Conservation (phyloP, 768 basidiomycete genomes). For the Nidularia pulvinata region DNA sequence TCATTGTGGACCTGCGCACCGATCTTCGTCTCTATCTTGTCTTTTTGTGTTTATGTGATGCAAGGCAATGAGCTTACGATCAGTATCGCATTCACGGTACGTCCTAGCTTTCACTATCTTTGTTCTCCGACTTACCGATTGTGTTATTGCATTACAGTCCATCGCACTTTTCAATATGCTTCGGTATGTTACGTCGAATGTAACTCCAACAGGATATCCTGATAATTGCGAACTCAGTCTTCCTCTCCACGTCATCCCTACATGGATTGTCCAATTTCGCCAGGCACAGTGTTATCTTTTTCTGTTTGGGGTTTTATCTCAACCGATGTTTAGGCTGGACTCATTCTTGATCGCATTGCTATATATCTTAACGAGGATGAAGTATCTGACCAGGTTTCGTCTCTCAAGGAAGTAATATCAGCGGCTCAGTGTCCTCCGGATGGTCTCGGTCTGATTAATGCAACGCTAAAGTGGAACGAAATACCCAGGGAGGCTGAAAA, state of each 20-base stretch:
- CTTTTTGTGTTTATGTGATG: conserved; percentile 74
- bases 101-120: conserved; percentile 14
- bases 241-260: conserved; percentile 80
- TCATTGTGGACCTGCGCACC: conserved; percentile 78
- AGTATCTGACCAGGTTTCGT: conserved; percentile 65
- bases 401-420: conserved; percentile 44
- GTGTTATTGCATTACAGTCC: conserved; percentile 31
- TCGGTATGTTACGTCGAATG: conserved; percentile 33
- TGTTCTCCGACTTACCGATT: not conserved
- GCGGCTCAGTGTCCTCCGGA: conserved; percentile 24
- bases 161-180: conserved; percentile 89
- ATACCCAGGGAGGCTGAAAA: conserved; percentile 25
- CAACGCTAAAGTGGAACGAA: conserved; percentile 64
- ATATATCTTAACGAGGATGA: conserved; percentile 73
- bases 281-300: conserved; percentile 33
- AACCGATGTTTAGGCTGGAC: conserved; percentile 39
- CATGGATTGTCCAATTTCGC: conserved; percentile 77
- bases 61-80: conserved; percentile 77
- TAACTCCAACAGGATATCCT: not conserved
- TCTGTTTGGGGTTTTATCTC: not conserved
- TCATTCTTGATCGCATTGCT: conserved; percentile 68
- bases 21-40: conserved; percentile 76
- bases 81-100: conserved; percentile 80
- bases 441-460: conserved; percentile 58
- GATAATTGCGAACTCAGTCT: conserved; percentile 25